These are phyloP conservation scores for Podaxis pistillaris DNA, from an alignment of 768 basidiomycete genomes.

Conservation along the genomic window DNA sequence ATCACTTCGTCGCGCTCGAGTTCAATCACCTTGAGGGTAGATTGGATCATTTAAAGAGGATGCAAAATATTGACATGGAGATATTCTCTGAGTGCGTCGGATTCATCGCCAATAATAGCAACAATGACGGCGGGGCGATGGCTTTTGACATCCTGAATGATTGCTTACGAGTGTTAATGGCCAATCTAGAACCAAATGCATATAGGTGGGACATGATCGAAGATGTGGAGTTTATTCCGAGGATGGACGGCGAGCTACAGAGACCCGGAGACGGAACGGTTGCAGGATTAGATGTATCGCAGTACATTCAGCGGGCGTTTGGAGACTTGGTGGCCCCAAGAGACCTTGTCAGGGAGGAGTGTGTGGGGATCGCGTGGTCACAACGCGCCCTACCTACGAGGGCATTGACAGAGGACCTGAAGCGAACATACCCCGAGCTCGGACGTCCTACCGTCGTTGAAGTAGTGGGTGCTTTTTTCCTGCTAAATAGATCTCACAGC, in stretches of 20 bases:
- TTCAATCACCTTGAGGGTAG: not conserved
- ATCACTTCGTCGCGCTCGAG: not conserved
- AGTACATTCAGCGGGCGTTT: not conserved
- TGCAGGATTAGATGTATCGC: slow-evolving; percentile 1
- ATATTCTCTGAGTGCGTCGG: slow-evolving; percentile 5
- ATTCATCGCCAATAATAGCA: not conserved
- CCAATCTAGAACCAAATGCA: not conserved
- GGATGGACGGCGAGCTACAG: not conserved
- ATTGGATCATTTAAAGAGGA: not conserved
- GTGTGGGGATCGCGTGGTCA: slow-evolving; percentile 25
- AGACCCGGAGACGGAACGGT: not conserved
- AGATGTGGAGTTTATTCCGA: slow-evolving; percentile 3
- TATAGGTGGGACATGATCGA: slow-evolving; percentile 3
- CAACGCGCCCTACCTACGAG: slow-evolving; percentile 19
- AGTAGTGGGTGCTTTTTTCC: slow-evolving; percentile 22
- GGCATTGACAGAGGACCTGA: slow-evolving; percentile 15
- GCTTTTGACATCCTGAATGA: slow-evolving; percentile 8
- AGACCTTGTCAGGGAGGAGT: slow-evolving; percentile 17
- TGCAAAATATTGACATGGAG: slow-evolving; percentile 4
- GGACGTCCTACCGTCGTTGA: slow-evolving; percentile 19
- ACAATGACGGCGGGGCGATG: not conserved
- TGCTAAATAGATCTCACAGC: not conserved
- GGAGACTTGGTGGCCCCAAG: slow-evolving; percentile 17
- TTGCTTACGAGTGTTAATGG: not conserved
- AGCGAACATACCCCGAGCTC: slow-evolving; percentile 18